Base-by-base conservation (phyloP, 2,329 filamentous ascomycete genomes). In the Colletotrichum higginsianum region DNA sequence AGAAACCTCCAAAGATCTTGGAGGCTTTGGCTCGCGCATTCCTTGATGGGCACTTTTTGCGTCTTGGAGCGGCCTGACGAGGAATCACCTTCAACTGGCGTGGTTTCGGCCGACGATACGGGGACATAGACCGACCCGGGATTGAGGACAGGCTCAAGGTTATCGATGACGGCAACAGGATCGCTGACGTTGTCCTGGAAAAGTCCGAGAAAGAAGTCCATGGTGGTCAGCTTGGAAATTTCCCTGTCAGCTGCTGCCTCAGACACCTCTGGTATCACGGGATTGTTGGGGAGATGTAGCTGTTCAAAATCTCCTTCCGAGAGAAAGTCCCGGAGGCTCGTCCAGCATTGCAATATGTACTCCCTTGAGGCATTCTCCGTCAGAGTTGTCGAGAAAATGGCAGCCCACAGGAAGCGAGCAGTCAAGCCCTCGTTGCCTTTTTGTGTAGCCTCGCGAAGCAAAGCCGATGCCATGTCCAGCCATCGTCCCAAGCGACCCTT, bases 161-260 rank as follows among this genome's bases (percentile, higher is more conserved):
- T 96, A 77, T 98, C 95, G 70, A 99, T 98, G 23, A 98, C 90
- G 6, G 92, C 88, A 15, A 96, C 89, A 0, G 96, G 94, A 75
- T 98, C 92, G 57, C 92, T 91, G 70, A 92, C 89, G 68, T 96
- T 93, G 47, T 95, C 91, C 71, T 94, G 93, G 79, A 98, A 98
- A 0, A 99, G 89, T 47, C 92, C 94, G 61, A 95, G 87, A 81
- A 99, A 98, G 80, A 98, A 98, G 78, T 98, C 96, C 89, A 97
- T 96, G 0, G 96, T 98, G 16, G 94, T 98, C 44, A 98, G 87
- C 77, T 95, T 95, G 15, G 94, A 96, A 35, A 98, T 92, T 79
- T 99, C 96, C 66, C 94, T 91, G 74, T 98, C 95, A 9, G 96
- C 92, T 0, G 94, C 94, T n/a, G 89, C 87, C 2, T 90, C 83